Conservation (phyloP, 306 rosid genomes). For the Begonia loranthoides region DNA sequence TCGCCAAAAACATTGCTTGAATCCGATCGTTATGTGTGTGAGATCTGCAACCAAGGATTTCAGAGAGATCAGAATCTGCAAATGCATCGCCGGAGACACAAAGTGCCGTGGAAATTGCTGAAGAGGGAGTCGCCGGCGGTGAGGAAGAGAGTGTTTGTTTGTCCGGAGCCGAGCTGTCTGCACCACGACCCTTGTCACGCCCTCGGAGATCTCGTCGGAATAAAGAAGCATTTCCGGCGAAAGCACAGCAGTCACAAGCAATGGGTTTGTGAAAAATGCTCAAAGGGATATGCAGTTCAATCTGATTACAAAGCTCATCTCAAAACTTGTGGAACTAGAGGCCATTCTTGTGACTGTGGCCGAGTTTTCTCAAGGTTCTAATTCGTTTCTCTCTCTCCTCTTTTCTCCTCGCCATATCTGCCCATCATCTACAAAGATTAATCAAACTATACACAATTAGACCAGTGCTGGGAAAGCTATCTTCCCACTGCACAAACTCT, state of each 20-base stretch:
- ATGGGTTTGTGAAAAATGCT: constrained; percentile 88
- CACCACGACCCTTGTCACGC: constrained; percentile 93
- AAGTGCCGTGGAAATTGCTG: constrained; percentile 90
- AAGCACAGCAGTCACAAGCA: constrained; percentile 92
- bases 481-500: too few species aligned
- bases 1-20: constrained; percentile 90
- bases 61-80: constrained; percentile 98
- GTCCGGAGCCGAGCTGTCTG: constrained; percentile 92
- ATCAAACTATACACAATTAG: too few species aligned
- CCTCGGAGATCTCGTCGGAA: constrained; percentile 92
- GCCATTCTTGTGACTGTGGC: constrained; percentile 97
- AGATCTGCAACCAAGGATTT: constrained; percentile 98
- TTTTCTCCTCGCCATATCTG: background rate
- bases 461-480: too few species aligned
- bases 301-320: constrained; percentile 97
- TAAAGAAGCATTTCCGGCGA: constrained; percentile 89
- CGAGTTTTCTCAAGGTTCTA: constrained; percentile 70
- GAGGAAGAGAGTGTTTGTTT: constrained; percentile 79
- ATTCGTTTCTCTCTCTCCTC: background rate
- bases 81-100: constrained; percentile 93
- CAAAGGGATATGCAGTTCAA: constrained; percentile 91
- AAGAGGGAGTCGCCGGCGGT: constrained; percentile 64
- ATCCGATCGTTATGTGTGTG: constrained; percentile 95
- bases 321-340: constrained; percentile 92
- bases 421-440: constrained; percentile 15